Conservation (phyloP, 2,329 filamentous ascomycete genomes). For the Diaporthe ilicicola region DNA sequence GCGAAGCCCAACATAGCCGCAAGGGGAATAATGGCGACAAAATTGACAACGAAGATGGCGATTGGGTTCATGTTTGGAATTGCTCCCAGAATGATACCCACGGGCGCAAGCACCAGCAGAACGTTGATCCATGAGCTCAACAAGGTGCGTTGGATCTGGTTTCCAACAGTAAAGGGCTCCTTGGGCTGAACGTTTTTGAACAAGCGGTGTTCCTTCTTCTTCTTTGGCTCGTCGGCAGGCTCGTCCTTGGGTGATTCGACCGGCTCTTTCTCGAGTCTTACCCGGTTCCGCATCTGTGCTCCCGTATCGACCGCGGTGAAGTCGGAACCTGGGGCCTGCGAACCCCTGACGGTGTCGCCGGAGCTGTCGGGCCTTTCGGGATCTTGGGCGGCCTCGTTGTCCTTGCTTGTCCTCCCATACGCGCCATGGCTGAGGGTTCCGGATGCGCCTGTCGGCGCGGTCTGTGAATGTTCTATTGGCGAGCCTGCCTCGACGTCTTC, state of each 20-base stretch:
- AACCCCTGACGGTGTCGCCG: conserved; percentile 35
- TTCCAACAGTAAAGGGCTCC: conserved; percentile 64
- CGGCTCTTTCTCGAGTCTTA: conserved; percentile 37
- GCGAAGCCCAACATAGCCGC: conserved; percentile 87
- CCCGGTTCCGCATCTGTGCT: conserved; percentile 29
- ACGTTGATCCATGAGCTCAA: conserved; percentile 90
- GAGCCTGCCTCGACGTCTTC: conserved; percentile 40
- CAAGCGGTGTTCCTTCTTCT: conserved; percentile 49
- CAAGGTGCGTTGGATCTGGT: conserved; percentile 77
- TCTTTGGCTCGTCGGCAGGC: conserved; percentile 45
- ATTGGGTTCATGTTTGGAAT: conserved; percentile 62
- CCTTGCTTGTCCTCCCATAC: conserved; percentile 17
- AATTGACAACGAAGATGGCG: conserved; percentile 86
- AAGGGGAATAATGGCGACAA: conserved; percentile 89
- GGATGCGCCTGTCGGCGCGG: conserved; percentile 38
- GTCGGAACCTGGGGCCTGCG: conserved; percentile 19
- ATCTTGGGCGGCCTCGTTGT: conserved; percentile 37
- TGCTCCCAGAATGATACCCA: conserved; percentile 80
- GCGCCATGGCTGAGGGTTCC: neutral
- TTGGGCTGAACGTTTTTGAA: conserved; percentile 59
- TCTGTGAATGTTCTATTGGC: conserved; percentile 46
- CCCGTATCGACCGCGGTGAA: conserved; percentile 19
- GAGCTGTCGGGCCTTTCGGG: conserved; percentile 33
- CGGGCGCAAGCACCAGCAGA: conserved; percentile 78
- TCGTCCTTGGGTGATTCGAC: conserved; percentile 35